phyloP scores from a whole-genome alignment of 768 basidiomycete genomes.

The Mycena albidolilacea region DNA sequence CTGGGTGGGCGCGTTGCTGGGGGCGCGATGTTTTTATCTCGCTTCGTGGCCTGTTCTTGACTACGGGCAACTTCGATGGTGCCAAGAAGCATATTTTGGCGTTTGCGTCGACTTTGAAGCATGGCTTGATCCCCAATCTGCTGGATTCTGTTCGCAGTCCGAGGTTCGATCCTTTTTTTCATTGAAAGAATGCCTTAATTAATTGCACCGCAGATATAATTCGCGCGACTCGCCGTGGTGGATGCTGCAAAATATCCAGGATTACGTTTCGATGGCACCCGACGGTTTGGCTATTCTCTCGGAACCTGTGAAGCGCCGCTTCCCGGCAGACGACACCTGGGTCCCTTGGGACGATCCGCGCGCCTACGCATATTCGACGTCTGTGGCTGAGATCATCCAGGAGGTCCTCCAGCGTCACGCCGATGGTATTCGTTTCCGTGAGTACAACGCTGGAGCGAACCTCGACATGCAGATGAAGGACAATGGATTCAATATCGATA shows the following conservation, averaged over 20 bases:
- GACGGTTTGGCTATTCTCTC: slow-evolving; percentile 86
- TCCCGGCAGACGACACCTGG: slow-evolving; percentile 95
- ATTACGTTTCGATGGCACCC: slow-evolving; percentile 88
- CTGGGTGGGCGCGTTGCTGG: slow-evolving; percentile 98
- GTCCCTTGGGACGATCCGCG: slow-evolving; percentile 89
- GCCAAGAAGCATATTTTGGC: slow-evolving; percentile 93
- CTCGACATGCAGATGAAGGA: slow-evolving; percentile 98
- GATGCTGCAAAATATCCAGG: slow-evolving; percentile 99
- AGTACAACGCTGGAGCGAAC: slow-evolving; percentile 96
- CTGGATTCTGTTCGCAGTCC: slow-evolving; percentile 91
- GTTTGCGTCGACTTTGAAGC: slow-evolving; percentile 93
- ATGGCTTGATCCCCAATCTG: slow-evolving; percentile 96
- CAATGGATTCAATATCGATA: slow-evolving; percentile 93
- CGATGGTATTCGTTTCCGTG: slow-evolving; percentile 92
- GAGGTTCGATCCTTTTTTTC: slow-evolving; percentile 62
- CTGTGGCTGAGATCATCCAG: slow-evolving; percentile 95
- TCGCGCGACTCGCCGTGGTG: slow-evolving; percentile 99
- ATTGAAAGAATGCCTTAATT: neutral
- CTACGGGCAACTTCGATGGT: slow-evolving; percentile 89
- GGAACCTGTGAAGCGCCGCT: slow-evolving; percentile 91
- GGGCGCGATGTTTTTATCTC: slow-evolving; percentile 97
- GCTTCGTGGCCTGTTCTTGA: slow-evolving; percentile 91
- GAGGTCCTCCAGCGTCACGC: slow-evolving; percentile 97
- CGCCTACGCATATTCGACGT: slow-evolving; percentile 87
- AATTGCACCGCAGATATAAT: slow-evolving; percentile 76